Conservation (phyloP, 1,284 basidiomycete genomes). For the Albatrellus sp. region DNA sequence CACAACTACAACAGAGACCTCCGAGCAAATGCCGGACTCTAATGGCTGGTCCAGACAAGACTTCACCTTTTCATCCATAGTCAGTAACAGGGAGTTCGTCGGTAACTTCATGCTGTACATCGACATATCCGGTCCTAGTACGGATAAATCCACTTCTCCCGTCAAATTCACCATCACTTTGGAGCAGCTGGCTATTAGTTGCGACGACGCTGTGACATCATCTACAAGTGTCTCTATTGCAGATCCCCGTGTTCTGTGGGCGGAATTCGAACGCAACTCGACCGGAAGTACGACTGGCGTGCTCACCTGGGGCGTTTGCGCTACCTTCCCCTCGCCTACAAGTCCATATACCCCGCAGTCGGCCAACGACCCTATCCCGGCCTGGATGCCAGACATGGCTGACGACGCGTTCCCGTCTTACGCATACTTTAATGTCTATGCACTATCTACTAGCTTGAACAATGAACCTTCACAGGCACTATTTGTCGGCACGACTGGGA, state of each 20-base stretch:
- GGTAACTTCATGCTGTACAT: too few relatives aligned
- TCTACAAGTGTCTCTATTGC: constrained; percentile 12
- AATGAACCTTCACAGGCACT: constrained; percentile 25
- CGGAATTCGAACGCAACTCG: constrained; percentile 15
- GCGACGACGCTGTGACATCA: constrained; percentile 24
- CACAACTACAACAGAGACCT: too few relatives aligned
- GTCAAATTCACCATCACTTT: constrained; percentile 41
- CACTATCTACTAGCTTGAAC: constrained; percentile 16
- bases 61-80: too few relatives aligned
- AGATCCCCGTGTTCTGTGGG: constrained; percentile 20
- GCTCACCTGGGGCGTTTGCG: constrained; percentile 44
- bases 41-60: too few relatives aligned
- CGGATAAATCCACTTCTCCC: too few relatives aligned
- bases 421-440: constrained; percentile 57
- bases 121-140: too few relatives aligned
- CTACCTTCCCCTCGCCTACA: constrained; percentile 29
- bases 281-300: constrained; percentile 21
- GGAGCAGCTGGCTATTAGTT: constrained; percentile 50
- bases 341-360: constrained; percentile 19
- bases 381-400: constrained; percentile 38
- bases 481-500: constrained; percentile 59
- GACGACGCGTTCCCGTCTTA: constrained; percentile 36
- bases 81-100: too few relatives aligned
- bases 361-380: constrained; percentile 37
- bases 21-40: too few relatives aligned